Base-by-base conservation (phyloP, 371 early-diverging fungal species). In the Dichotomocladium elegans region DNA sequence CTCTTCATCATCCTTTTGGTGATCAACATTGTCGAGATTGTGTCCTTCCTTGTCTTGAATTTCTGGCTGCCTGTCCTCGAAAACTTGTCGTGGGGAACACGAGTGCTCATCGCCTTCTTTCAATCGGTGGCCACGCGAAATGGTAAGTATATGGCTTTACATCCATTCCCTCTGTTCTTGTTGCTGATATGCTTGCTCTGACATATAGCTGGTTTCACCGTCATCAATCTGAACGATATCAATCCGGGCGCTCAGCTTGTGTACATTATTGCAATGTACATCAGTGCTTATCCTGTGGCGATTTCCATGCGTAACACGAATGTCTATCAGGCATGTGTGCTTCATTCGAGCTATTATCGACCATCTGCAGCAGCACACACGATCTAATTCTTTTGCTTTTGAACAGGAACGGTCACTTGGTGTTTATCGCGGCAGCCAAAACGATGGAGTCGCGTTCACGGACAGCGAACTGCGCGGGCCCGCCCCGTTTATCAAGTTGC, bases 261-360 rank as follows among this genome's bases (percentile, higher is more conserved):
- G 0, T 75, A 72, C 40, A 69, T 75, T 29, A 53, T 75, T 22
- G 72, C 72, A n/a, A 75, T 75, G 76, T 75, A 75, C 42, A 75
- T 75, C 35, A 68, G 69, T 60, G 76, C 72, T 7, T 75, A 75
- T 40, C 76, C 76, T 8, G 72, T 75, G 10, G 67, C 76, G 3
- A 75, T 75, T 34, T 75, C 72, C 6, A 75, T 75, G 66, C 55
- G 76, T 45, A 60, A 72, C 51, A 75, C 69, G 58, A 75, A 75
- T 14, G 60, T 75, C 24, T 75, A 75, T 41, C 72, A 75, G 53
- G 74, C 63, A 64, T 41, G 48, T 3, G 3, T 49, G 12, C 29
- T 0, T 44, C 19, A 12, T 26, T 19, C 15, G 33, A 19, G 27
- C 42, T 19, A 3, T n/a, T n/a, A 12, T 46, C 56, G 26, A 57